Conservation (phyloP, 768 basidiomycete species). For the Rubroboletus satanas region DNA sequence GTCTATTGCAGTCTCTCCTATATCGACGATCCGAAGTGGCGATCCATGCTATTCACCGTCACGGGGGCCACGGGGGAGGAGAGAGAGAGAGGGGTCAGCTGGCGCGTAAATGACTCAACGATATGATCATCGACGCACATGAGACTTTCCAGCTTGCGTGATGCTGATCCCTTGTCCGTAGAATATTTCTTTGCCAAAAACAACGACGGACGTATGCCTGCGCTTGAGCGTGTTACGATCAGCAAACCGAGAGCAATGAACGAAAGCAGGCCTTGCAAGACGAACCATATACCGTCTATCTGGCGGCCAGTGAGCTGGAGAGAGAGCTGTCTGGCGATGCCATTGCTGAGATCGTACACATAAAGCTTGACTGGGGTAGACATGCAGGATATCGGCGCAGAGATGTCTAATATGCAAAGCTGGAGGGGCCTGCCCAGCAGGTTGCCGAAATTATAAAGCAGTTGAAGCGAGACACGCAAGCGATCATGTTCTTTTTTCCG, state of each 20-base stretch:
- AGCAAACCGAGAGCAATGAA: not conserved
- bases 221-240: constrained; percentile 8
- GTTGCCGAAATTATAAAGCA: constrained; percentile 1
- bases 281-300: constrained; percentile 91
- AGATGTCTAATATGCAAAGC: not conserved
- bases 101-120: too few species aligned
- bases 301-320: constrained; percentile 79
- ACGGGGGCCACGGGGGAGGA: not conserved
- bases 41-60: constrained; percentile 55
- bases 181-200: constrained; percentile 81
- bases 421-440: not conserved
- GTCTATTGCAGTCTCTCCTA: constrained; percentile 80
- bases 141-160: constrained; percentile 73
- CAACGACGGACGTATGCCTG: constrained; percentile 93
- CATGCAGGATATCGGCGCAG: constrained; percentile 10
- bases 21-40: constrained; percentile 65
- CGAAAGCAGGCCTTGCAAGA: not conserved
- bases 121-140: constrained; percentile 46
- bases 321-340: constrained; percentile 77
- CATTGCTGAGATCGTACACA: constrained; percentile 88
- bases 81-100: not conserved
- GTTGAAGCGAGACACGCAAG: constrained; percentile 15
- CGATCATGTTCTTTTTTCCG: not conserved
- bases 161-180: constrained; percentile 84
- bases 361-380: constrained; percentile 65